Base-by-base conservation (phyloP, 1,284 basidiomycete genomes). In the Lignosus rhinocerotis region DNA sequence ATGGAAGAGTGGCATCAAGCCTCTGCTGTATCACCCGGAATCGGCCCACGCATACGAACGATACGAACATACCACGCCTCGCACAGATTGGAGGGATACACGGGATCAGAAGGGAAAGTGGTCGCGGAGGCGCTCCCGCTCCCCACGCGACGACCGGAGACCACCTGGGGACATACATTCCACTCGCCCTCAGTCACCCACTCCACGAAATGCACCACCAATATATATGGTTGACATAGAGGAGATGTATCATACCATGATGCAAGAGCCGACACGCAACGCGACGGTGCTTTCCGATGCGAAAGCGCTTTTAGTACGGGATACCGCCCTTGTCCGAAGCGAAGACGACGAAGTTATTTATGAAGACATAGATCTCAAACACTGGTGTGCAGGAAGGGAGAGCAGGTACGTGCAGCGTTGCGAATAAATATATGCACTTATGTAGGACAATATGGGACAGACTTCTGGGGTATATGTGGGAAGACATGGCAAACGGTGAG, bases 341-440 rank as follows among this genome's bases (percentile, higher is more conserved):
- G 60, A 56, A 32, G 58, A 60, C 6, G 55, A 53, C 21, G 51
- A 61, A 41, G 45, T 58, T 51, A 59, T 52, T 17, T 65, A 52
- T 38, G 53, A 62, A 44, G 56, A 55, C 0, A 49, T 60, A 16
- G 60, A 67, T 32, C 55, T 60, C 3, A 63, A 65, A 25, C 56
- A 53, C 38, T 68, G 67, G 67, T 73, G 70, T 56, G 73, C 74
- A 10, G 74, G 73, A 19, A 74, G 69, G 44, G 75, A 75, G 38
- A 73, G 71, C 68, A 67, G 70, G 75, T 73, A 54, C 41, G 73
- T 63, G 16, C 14, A 21, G 41, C 44, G 25, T 11, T 32, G 6
- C 3, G 19, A 31, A 10, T 30, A 19, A 0, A 31, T 25, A 30
- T 14, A 8, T 41, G 4, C 17, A 34, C 14, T 19, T 21, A 12